A percentile compares a stretch with the other conserved stretches of the same genome.
phyloP scores from a whole-genome alignment of 2,329 filamentous ascomycete species.

The Fusarium acutatum region DNA sequence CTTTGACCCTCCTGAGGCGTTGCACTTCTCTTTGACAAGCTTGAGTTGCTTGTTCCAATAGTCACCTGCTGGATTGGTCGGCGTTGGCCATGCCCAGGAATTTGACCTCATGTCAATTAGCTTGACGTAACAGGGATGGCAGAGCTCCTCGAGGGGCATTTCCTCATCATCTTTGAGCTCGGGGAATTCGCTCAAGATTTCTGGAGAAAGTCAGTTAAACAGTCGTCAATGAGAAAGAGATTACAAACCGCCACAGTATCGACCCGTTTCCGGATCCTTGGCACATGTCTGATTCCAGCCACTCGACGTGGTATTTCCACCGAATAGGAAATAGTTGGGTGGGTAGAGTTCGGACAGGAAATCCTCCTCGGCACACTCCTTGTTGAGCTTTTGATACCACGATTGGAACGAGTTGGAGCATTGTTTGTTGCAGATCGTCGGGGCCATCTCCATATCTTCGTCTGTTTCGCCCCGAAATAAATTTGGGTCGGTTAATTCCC shows the following conservation, averaged over 20 bases:
- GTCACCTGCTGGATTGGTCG: neutral
- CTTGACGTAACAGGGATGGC: conserved; percentile 1
- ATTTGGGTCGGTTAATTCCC: neutral
- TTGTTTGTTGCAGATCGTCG: neutral
- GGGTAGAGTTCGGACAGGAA: neutral
- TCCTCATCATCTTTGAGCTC: neutral
- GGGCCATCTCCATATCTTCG: neutral
- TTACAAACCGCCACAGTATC: neutral
- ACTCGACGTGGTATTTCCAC: neutral
- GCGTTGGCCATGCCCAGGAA: neutral
- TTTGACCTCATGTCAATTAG: neutral
- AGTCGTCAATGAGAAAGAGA: fast-evolving
- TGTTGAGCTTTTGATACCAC: neutral
- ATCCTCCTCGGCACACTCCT: neutral
- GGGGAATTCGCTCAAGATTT: neutral
- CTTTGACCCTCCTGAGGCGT: neutral
- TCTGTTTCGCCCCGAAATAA: neutral
- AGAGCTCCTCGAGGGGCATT: neutral
- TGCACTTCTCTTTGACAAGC: neutral
- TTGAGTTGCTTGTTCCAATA: neutral
- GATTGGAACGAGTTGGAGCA: neutral
- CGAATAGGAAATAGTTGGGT: neutral
- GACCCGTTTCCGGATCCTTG: neutral
- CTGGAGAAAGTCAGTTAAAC: neutral
- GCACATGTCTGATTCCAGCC: neutral